Evolutionary conservation across 1,139 yeast genomes (phyloP), one percentile per base, ranked within the genome.

Genomic region (Protomyces gravidus): DNA sequence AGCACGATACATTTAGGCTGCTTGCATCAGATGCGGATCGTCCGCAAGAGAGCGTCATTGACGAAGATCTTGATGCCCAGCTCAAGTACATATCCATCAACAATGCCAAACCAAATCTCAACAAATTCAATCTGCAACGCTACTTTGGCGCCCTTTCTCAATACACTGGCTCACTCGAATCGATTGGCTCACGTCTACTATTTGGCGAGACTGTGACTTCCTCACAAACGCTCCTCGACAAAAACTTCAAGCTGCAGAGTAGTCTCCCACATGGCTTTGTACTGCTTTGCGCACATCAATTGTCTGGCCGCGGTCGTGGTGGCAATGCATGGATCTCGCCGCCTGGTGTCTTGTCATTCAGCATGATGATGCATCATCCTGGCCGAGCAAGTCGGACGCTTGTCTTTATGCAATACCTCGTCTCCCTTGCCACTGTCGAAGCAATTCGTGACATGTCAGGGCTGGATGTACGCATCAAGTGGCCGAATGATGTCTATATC

Each of bases 311-410:
- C 56, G 99, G 99, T 0, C 80, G 99, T 62, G 95, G 97, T 5
- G 95, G 94, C 1, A 94, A 94, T 67, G 84, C 84, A 1, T 94
- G 98, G 98, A 84, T 94, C 26, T 90, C 89, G 65, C 98, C 98
- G 1, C 79, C 80, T 39, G 99, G 99, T 5, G 95, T 89, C 0
- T 74, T 89, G 71, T 96, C 97, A 0, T 81, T 84, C 32, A 88
- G 97, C 0, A 79, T 83, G 0, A 79, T 89, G 5, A 72, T 89
- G 64, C 50, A 50, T 19, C 63, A 61, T 23, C 32, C 50, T 4
- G 79, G 83, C 59, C 72, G 88, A 19, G 87, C 90, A 0, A 61
- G 74, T 11, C 65, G 68, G 1, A 68, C 73, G n/a, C 71, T 72
- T 15, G 94, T 89, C 0, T 88, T 94, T 62, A 76, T 90, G 28